phyloP scores from a whole-genome alignment of 805 yeast genomes.

The Jamesozyma piceae region DNA sequence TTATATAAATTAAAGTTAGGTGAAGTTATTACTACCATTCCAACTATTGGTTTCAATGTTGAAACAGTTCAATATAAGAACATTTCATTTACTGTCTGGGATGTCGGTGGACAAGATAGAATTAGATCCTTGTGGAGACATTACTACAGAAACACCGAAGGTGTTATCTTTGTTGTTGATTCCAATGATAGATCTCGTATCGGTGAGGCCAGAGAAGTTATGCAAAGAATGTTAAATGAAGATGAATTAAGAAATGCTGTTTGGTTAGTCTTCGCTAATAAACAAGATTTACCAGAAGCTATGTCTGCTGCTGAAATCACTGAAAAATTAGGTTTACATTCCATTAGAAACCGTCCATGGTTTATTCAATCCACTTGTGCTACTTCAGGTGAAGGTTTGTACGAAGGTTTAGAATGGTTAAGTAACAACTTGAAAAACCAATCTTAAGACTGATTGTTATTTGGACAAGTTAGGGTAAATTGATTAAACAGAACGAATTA shows the following conservation, averaged over 20 bases:
- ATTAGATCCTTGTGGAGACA: constrained; percentile 99
- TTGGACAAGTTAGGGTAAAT: not conserved
- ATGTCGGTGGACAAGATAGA: constrained; percentile 99
- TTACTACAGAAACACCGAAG: constrained; percentile 97
- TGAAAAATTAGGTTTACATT: constrained; percentile 91
- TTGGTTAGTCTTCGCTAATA: constrained; percentile 92
- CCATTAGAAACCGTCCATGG: constrained; percentile 98
- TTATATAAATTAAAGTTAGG: constrained; percentile 90
- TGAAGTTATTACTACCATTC: constrained; percentile 92
- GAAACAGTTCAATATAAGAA: constrained; percentile 96
- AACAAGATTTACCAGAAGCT: constrained; percentile 97
- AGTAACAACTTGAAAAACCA: constrained; percentile 78
- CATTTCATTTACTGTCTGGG: constrained; percentile 96
- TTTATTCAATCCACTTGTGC: constrained; percentile 98
- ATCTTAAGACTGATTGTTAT: constrained; percentile 23
- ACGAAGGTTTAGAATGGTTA: constrained; percentile 97
- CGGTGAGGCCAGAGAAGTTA: constrained; percentile 94
- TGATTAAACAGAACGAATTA: not conserved
- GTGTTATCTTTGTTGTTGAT: constrained; percentile 95
- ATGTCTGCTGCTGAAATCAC: constrained; percentile 98
- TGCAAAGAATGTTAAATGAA: constrained; percentile 96
- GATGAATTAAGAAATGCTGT: constrained; percentile 96
- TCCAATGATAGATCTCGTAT: constrained; percentile 97
- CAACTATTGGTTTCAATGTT: constrained; percentile 95
- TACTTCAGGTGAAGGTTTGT: constrained; percentile 96